phyloP scores from a whole-genome alignment of 192 early-diverging fungal genomes.

The Dispira parvispora region DNA sequence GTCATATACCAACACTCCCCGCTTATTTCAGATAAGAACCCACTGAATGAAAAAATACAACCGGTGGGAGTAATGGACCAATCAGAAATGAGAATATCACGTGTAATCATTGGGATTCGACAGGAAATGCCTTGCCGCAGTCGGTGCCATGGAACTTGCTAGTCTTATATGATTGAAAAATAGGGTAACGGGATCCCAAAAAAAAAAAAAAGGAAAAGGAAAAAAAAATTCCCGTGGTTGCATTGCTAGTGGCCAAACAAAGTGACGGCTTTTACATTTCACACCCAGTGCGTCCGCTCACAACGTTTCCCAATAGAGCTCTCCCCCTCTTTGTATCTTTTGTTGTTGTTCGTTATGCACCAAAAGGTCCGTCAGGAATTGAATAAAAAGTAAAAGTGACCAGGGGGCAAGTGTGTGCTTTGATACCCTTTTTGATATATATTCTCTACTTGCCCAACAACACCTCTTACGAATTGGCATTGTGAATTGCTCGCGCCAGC shows the following conservation, averaged over 20 bases:
- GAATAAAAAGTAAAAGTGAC: not conserved
- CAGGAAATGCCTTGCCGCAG: no score
- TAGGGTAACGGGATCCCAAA: not conserved
- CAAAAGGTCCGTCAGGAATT: not conserved
- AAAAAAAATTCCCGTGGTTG: slow-evolving; percentile 4
- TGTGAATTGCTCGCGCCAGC: not conserved
- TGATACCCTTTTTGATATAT: no score
- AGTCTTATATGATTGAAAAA: no score
- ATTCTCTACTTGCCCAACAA: not conserved
- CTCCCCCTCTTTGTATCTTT: not conserved
- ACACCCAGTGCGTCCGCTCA: no score
- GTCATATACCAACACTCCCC: no score
- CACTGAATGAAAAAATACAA: no score
- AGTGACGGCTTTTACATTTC: slow-evolving; percentile 3
- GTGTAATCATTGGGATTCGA: no score
- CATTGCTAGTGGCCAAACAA: slow-evolving; percentile 12
- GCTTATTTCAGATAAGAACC: no score
- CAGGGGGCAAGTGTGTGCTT: no score
- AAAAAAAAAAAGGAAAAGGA: not conserved
- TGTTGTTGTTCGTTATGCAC: not conserved
- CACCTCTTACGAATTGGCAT: not conserved
- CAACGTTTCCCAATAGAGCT: not conserved
- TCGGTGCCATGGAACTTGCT: no score
- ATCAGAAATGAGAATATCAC: no score
- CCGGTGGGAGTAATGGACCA: no score